Conservation (phyloP, 371 early-diverging fungal genomes). For the Mortierella sp. region DNA sequence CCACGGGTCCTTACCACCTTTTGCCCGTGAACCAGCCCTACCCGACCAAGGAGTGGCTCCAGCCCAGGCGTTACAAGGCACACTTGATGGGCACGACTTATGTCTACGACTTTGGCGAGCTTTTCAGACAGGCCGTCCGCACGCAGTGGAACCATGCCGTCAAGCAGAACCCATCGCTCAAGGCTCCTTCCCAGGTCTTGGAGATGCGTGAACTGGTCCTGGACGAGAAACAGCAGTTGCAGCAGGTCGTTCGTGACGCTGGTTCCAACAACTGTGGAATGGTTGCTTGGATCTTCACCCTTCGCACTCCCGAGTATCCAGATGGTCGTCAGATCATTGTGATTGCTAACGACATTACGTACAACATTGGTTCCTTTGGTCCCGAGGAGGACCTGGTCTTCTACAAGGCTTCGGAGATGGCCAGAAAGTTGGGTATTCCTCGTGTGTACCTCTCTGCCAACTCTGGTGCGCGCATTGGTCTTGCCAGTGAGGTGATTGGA, state of each 20-base stretch:
- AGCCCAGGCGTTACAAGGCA: constrained; percentile 97
- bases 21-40: constrained; percentile 87
- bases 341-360: constrained; percentile 98
- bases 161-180: constrained; percentile 63
- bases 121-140: constrained; percentile 90
- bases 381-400: constrained; percentile 95
- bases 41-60: constrained; percentile 94
- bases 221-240: constrained; percentile 83
- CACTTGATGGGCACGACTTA: constrained; percentile 98
- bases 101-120: constrained; percentile 97
- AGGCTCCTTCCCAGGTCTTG: constrained; percentile 77
- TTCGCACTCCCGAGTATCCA: constrained; percentile 96
- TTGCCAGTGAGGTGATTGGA: constrained; percentile 92
- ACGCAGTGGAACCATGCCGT: constrained; percentile 79
- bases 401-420: constrained; percentile 90
- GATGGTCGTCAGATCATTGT: constrained; percentile 90
- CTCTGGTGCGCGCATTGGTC: constrained; percentile 99
- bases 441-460: constrained; percentile 98
- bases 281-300: constrained; percentile 94
- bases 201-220: constrained; percentile 89
- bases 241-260: constrained; percentile 84
- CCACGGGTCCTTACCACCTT: constrained; percentile 87
- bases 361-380: constrained; percentile 98
- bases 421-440: constrained; percentile 89
- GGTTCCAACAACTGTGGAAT: constrained; percentile 96